Evolutionary conservation across 306 rosid genomes (phyloP).

Genomic region (Fragaria vesca): DNA sequence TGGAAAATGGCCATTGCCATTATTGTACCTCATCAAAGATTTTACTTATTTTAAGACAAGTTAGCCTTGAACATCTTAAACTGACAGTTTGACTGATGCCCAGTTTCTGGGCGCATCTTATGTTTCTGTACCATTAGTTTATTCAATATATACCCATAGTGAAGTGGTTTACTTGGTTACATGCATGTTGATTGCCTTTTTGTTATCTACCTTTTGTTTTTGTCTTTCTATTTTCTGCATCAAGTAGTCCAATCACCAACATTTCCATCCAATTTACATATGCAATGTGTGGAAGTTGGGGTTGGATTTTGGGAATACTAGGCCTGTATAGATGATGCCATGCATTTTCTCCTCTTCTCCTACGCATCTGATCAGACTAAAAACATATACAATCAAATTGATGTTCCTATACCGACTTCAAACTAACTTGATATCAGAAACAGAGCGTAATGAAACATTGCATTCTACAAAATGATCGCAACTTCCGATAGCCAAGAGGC

Average conservation of each 20-base stretch:
- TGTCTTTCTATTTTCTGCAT: not conserved
- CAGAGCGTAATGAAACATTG: not conserved
- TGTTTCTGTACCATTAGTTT: constrained; percentile 18
- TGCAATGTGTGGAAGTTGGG: not conserved
- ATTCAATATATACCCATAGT: not conserved
- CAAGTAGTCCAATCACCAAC: not conserved
- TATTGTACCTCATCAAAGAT: constrained; percentile 7
- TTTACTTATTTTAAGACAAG: not conserved
- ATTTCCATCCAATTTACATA: not conserved
- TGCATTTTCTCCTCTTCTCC: not conserved
- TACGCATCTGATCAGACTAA: not conserved
- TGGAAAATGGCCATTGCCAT: constrained; percentile 1
- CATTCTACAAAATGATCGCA: not conserved
- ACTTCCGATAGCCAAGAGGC: not conserved
- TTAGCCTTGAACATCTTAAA: constrained; percentile 1
- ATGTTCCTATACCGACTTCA: too few species aligned
- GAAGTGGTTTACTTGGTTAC: not conserved
- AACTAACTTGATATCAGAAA: not conserved
- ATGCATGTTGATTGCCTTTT: not conserved
- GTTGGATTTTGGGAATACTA: not conserved
- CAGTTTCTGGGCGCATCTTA: not conserved
- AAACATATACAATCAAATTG: too few species aligned
- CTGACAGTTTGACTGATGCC: not conserved
- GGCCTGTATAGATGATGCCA: not conserved
- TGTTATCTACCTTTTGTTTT: not conserved